phyloP scores from a whole-genome alignment of 83 land plant species.

The Picea abies region DNA sequence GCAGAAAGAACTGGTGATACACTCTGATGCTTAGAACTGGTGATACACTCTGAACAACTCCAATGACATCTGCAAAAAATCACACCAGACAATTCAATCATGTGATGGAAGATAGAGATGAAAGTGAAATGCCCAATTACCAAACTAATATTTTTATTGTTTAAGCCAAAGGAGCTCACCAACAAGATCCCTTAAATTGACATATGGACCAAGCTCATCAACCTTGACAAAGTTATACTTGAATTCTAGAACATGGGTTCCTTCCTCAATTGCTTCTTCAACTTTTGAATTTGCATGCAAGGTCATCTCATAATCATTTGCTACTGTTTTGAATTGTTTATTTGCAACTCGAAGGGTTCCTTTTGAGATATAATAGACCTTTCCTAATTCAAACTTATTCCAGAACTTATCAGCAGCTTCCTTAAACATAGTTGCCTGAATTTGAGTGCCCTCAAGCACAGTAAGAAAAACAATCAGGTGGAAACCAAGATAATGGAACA shows the following conservation, averaged over 20 bases:
- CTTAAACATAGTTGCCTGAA: constrained; percentile 99
- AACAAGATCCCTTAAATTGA: constrained; percentile 81
- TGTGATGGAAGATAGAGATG: background rate
- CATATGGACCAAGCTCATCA: constrained; percentile 78
- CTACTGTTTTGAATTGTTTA: constrained; percentile 83
- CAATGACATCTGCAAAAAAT: constrained; percentile 68
- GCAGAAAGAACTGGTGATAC: too few species aligned
- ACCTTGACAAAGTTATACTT: constrained; percentile 78
- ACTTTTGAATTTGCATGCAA: constrained; percentile 78
- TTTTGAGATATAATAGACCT: constrained; percentile 92
- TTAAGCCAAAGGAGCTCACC: constrained; percentile 47
- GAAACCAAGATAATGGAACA: background rate
- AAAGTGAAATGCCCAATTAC: background rate
- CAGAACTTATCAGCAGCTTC: constrained; percentile 90
- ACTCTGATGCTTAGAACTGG: constrained; percentile 55
- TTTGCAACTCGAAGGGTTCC: constrained; percentile 86
- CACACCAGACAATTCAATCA: background rate
- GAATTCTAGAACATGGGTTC: constrained; percentile 58
- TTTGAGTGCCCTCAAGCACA: constrained; percentile 89
- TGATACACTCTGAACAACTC: constrained; percentile 84
- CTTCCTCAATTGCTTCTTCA: constrained; percentile 78
- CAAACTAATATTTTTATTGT: background rate
- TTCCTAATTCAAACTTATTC: constrained; percentile 80
- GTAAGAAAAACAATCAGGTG: background rate
- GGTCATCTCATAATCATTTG: constrained; percentile 98